Conservation (phyloP, 345 rosid genomes). For the Brassica cretica region DNA sequence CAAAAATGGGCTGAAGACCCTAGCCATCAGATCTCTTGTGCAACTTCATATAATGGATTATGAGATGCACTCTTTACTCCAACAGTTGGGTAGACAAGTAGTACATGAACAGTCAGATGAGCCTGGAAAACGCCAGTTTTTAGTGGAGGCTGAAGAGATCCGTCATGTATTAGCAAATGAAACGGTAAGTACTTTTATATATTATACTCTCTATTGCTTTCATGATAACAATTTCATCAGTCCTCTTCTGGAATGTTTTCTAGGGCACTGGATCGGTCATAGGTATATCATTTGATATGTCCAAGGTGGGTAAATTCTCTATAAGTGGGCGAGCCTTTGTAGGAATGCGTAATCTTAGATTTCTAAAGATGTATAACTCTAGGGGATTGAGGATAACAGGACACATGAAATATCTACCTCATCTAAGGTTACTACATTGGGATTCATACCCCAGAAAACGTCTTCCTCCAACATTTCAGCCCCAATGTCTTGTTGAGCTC, state of each 20-base stretch:
- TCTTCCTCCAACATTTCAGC: constrained; percentile 22
- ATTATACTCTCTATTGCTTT: not conserved
- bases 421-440: constrained; percentile 21
- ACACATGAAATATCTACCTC: not conserved
- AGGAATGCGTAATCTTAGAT: not conserved
- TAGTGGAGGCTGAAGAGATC: constrained; percentile 21
- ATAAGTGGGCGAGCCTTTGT: not conserved
- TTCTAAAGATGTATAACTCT: not conserved
- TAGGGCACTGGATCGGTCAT: not conserved
- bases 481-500: not conserved
- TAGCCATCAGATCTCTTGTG: constrained; percentile 31
- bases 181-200: constrained; percentile 5
- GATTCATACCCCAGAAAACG: not conserved
- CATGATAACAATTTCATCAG: not conserved
- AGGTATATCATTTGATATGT: not conserved
- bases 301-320: not conserved
- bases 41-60: not conserved
- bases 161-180: constrained; percentile 15
- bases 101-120: constrained; percentile 16
- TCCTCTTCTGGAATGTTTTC: not conserved
- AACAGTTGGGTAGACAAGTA: constrained; percentile 30
- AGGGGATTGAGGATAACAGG: not conserved
- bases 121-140: constrained; percentile 14
- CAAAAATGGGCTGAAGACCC: not conserved
- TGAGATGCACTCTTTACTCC: constrained; percentile 38